These are phyloP conservation scores for Mycocentrospora acerina DNA, from an alignment of 2,329 filamentous ascomycete species.

Conservation along the genomic window DNA sequence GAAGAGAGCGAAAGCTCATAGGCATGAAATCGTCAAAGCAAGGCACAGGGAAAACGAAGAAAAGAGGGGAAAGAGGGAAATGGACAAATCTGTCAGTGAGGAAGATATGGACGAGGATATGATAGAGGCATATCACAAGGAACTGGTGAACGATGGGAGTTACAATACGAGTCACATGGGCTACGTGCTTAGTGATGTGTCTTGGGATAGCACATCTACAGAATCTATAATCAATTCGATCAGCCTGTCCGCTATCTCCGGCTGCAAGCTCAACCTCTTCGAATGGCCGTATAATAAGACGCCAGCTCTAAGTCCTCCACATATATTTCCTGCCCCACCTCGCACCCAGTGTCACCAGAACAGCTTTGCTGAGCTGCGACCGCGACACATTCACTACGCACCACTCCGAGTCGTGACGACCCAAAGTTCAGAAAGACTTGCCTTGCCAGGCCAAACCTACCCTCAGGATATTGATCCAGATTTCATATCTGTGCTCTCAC, in stretches of 20 bases:
- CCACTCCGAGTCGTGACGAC: conserved; percentile 27
- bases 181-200: conserved; percentile 19
- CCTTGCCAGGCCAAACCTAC: conserved; percentile 24
- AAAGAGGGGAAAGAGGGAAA: conserved; percentile 8
- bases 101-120: conserved; percentile 8
- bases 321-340: neutral
- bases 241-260: conserved; percentile 7
- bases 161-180: conserved; percentile 5
- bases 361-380: conserved; percentile 5
- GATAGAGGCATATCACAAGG: conserved; percentile 2
- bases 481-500: conserved; percentile 23
- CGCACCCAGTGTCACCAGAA: too few species aligned
- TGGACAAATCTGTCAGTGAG: conserved; percentile 20
- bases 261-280: conserved; percentile 23
- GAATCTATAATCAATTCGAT: conserved; percentile 5
- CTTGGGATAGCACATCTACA: conserved; percentile 21
- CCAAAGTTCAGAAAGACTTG: conserved; percentile 20
- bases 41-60: conserved; percentile 11
- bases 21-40: conserved; percentile 2
- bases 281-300: conserved; percentile 26
- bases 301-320: conserved; percentile 8
- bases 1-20: conserved; percentile 5
- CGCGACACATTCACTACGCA: conserved; percentile 21
- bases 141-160: conserved; percentile 3
- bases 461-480: conserved; percentile 17